Conservation (phyloP, 176 grass and related monocot species). For the Triticum aestivum region DNA sequence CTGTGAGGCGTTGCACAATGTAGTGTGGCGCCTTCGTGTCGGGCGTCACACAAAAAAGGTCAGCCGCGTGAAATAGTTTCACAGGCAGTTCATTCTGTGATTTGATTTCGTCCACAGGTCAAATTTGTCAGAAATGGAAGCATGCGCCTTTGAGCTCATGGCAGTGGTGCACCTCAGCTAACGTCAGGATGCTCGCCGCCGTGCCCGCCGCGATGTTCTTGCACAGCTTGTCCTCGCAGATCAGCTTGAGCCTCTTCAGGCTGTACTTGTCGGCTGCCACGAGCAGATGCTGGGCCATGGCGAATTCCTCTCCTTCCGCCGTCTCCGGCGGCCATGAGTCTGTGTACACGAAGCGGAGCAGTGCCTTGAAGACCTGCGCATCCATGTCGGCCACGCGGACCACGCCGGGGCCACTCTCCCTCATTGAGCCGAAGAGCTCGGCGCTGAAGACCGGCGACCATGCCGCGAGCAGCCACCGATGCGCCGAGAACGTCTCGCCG, state of each 20-base stretch:
- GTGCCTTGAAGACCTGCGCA: not conserved
- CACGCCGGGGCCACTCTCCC: not conserved
- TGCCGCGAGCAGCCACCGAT: not conserved
- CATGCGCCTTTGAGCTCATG: not conserved
- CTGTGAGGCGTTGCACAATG: too few species aligned
- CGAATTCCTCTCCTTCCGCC: not conserved
- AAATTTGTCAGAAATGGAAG: not conserved
- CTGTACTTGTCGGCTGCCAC: not conserved
- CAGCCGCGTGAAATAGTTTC: too few species aligned
- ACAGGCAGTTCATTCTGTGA: too few species aligned
- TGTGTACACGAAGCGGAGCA: not conserved
- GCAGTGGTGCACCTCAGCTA: not conserved
- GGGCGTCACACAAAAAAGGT: too few species aligned
- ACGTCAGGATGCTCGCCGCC: not conserved
- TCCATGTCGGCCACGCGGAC: not conserved
- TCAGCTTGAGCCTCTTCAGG: not conserved
- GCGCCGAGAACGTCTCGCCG: not conserved
- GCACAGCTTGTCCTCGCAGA: not conserved
- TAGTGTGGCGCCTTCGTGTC: too few species aligned
- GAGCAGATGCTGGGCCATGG: not conserved
- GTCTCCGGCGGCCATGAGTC: not conserved
- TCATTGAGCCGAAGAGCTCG: not conserved
- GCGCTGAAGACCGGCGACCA: not conserved
- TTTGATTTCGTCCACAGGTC: too few species aligned
- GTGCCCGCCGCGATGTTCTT: not conserved